Conservation (phyloP, 192 early-diverging fungal genomes). For the Mortierella hygrophila region DNA sequence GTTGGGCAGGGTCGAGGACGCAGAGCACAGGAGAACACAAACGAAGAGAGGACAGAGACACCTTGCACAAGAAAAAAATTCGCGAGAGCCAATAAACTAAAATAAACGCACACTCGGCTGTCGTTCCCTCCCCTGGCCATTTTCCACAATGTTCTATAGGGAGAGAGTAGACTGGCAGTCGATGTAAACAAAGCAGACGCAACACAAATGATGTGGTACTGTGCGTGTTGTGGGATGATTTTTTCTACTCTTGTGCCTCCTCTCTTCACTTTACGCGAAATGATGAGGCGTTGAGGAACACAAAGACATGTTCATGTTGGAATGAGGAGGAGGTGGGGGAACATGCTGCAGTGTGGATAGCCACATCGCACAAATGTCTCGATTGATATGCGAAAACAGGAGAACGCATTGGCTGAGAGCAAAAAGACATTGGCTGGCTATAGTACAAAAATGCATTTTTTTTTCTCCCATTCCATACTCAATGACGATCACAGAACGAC, state of each 20-base stretch:
- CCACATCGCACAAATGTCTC: too few species aligned
- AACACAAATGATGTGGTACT: too few species aligned
- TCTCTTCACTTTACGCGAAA: background rate
- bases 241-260: background rate
- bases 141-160: background rate
- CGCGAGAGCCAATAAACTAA: background rate
- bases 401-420: too few species aligned
- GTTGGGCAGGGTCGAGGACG: background rate
- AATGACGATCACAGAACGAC: constrained; percentile 6
- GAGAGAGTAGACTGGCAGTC: background rate
- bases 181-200: background rate
- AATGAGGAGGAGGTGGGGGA: too few species aligned
- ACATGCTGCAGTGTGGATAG: too few species aligned
- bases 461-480: background rate
- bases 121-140: background rate
- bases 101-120: too few species aligned
- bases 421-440: background rate
- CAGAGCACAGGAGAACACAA: background rate
- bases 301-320: background rate
- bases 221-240: background rate
- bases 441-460: background rate
- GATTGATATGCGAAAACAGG: too few species aligned
- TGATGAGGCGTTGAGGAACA: constrained; percentile 3
- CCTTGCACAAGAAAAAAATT: background rate
- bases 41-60: background rate